These are phyloP conservation scores for Tilletia walkeri DNA, from an alignment of 1,284 basidiomycete species.

Conservation along the genomic window DNA sequence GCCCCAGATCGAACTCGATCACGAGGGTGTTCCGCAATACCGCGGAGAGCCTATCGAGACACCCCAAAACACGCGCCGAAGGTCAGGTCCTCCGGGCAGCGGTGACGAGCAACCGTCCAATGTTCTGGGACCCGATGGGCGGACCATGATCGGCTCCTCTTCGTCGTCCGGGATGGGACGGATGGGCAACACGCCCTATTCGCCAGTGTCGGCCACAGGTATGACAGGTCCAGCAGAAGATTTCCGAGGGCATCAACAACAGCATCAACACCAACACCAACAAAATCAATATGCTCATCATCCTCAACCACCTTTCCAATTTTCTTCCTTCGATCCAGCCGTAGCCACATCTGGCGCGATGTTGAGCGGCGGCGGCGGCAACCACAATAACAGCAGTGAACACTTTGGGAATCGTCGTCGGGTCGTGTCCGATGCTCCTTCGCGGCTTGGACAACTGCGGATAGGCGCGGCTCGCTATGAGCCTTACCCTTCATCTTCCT, in stretches of 20 bases:
- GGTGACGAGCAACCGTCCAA: conserved; percentile 24
- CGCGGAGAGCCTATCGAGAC: conserved; percentile 24
- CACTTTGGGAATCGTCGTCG: conserved; percentile 3
- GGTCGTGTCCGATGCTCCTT: conserved; percentile 1
- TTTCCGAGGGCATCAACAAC: conserved; percentile 2
- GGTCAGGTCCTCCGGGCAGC: conserved; percentile 20
- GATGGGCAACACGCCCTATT: not conserved
- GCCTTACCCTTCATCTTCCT: not conserved
- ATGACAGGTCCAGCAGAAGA: conserved; percentile 9
- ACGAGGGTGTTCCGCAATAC: conserved; percentile 77
- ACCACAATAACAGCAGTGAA: not conserved
- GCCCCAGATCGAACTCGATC: conserved; percentile 77
- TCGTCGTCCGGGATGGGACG: not conserved
- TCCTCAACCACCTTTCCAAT: not conserved
- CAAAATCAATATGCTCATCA: not conserved
- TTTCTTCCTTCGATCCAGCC: not conserved
- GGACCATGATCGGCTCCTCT: not conserved
- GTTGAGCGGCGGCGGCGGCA: not conserved
- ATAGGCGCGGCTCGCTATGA: not conserved
- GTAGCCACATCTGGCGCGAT: not conserved
- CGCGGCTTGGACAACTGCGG: conserved; percentile 1
- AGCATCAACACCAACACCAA: not conserved
- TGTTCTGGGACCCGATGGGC: not conserved
- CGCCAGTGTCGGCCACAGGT: not conserved
- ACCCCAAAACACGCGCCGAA: conserved; percentile 17